Conservation (phyloP, 2,329 filamentous ascomycete genomes). For the Amauroascus niger region DNA sequence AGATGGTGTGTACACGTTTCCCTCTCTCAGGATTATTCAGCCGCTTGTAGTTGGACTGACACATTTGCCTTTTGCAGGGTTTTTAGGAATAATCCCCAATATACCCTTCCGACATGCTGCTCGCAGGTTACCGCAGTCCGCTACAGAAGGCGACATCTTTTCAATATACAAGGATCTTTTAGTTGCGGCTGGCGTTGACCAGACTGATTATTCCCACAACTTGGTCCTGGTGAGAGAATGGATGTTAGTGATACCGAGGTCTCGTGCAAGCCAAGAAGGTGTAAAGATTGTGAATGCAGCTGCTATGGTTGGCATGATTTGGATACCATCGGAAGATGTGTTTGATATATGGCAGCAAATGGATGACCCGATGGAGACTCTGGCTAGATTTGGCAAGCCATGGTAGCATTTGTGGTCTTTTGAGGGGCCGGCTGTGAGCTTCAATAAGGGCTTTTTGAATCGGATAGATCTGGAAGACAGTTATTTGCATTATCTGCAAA, state of each 20-base stretch:
- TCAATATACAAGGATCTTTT: slow-evolving; percentile 13
- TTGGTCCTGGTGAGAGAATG: slow-evolving; percentile 36
- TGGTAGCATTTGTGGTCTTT: slow-evolving; percentile 12
- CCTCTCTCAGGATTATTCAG: background rate
- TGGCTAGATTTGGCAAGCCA: slow-evolving; percentile 29
- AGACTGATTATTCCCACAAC: slow-evolving; percentile 33
- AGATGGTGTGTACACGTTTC: slow-evolving; percentile 5
- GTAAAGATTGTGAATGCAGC: slow-evolving; percentile 17
- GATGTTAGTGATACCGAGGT: slow-evolving; percentile 42
- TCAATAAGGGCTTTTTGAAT: too few species aligned
- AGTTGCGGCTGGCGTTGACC: slow-evolving; percentile 10
- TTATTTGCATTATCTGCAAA: too few species aligned
- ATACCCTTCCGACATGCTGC: slow-evolving; percentile 15
- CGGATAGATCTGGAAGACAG: too few species aligned
- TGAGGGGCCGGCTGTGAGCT: too few species aligned
- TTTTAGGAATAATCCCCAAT: slow-evolving; percentile 13
- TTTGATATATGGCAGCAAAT: slow-evolving; percentile 31
- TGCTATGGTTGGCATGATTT: slow-evolving; percentile 39
- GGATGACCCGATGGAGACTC: slow-evolving; percentile 27
- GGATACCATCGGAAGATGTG: slow-evolving; percentile 23
- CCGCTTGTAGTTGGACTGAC: background rate
- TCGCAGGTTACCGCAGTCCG: background rate
- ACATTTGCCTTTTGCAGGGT: background rate
- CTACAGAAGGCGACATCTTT: slow-evolving; percentile 8
- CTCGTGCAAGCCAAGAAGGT: slow-evolving; percentile 23